Evolutionary conservation across 768 basidiomycete species (phyloP).

Genomic region (Heimioporus sp.): DNA sequence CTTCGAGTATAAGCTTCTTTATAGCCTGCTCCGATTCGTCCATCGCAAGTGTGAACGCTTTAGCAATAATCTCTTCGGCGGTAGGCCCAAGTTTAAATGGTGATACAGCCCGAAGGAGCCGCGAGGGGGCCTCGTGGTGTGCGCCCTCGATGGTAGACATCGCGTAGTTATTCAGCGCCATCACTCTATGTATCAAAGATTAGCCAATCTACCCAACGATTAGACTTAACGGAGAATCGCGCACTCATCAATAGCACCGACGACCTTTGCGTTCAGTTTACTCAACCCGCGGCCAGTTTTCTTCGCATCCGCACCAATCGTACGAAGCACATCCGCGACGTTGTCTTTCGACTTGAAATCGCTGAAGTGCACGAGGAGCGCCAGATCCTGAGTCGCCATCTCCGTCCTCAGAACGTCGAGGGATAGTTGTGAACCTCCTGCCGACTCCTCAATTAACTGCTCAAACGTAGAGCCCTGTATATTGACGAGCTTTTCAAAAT

Average conservation of each 20-base stretch:
- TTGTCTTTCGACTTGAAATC: slow-evolving; percentile 57
- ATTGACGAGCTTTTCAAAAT: slow-evolving; percentile 60
- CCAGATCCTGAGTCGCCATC: slow-evolving; percentile 71
- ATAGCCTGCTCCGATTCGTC: slow-evolving; percentile 51
- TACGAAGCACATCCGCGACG: slow-evolving; percentile 48
- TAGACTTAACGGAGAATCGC: slow-evolving; percentile 14
- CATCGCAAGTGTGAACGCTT: slow-evolving; percentile 65
- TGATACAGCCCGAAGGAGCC: slow-evolving; percentile 35
- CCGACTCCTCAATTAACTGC: slow-evolving; percentile 56
- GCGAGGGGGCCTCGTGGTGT: slow-evolving; percentile 24
- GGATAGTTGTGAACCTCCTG: slow-evolving; percentile 57
- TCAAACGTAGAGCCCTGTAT: slow-evolving; percentile 63
- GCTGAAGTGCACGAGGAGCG: slow-evolving; percentile 61
- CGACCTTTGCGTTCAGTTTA: slow-evolving; percentile 62
- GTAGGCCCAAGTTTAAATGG: slow-evolving; percentile 37
- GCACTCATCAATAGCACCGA: slow-evolving; percentile 72
- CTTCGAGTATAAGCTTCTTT: slow-evolving; percentile 62
- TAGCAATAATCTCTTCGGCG: slow-evolving; percentile 44
- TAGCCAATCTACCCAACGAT: not conserved
- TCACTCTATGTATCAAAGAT: slow-evolving; percentile 44
- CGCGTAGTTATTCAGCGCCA: slow-evolving; percentile 74
- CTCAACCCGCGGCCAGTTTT: slow-evolving; percentile 57
- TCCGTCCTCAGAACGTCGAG: slow-evolving; percentile 74
- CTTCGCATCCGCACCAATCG: slow-evolving; percentile 62
- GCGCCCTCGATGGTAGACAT: slow-evolving; percentile 51